Evolutionary conservation across 1,284 basidiomycete genomes (phyloP).

Genomic region (Earliella scabrosa): DNA sequence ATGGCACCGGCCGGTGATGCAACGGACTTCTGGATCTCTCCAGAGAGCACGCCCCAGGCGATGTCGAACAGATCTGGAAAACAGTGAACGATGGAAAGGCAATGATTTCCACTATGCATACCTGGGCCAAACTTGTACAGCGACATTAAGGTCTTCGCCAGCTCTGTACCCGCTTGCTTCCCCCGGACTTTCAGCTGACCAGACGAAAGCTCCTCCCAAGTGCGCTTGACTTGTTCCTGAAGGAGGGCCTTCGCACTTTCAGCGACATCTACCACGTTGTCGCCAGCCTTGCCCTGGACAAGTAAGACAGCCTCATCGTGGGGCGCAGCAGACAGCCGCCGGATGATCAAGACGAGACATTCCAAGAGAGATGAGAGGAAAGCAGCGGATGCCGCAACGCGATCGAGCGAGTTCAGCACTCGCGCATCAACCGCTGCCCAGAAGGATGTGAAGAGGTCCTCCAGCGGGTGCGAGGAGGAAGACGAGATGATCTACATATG

Average conservation of each 20-base stretch:
- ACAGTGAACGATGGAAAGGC: conserved; percentile 26
- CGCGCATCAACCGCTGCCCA: conserved; percentile 78
- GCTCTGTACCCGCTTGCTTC: conserved; percentile 44
- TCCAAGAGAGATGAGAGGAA: conserved; percentile 76
- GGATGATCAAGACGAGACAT: conserved; percentile 62
- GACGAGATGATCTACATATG: conserved; percentile 17
- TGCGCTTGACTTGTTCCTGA: conserved; percentile 47
- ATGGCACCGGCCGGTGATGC: conserved; percentile 23
- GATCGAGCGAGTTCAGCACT: conserved; percentile 59
- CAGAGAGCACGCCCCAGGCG: conserved; percentile 48
- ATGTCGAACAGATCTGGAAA: conserved; percentile 42
- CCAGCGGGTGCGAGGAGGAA: conserved; percentile 32
- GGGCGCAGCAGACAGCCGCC: conserved; percentile 39
- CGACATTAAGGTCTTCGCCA: conserved; percentile 49
- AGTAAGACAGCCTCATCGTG: conserved; percentile 22
- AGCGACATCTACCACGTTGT: conserved; percentile 10
- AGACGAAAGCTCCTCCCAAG: conserved; percentile 53
- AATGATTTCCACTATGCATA: conserved; percentile 27
- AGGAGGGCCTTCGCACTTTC: conserved; percentile 39
- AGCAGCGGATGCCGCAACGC: conserved; percentile 54
- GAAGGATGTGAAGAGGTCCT: conserved; percentile 70
- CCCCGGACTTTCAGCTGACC: conserved; percentile 51
- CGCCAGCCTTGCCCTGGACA: not conserved
- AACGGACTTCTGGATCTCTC: conserved; percentile 28
- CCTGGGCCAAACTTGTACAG: conserved; percentile 48